A percentile compares a stretch with the other conserved stretches of the same genome.
Conservation (phyloP, 225 moss, liverwort and hornwort genomes). For the Climacium dendroides region DNA sequence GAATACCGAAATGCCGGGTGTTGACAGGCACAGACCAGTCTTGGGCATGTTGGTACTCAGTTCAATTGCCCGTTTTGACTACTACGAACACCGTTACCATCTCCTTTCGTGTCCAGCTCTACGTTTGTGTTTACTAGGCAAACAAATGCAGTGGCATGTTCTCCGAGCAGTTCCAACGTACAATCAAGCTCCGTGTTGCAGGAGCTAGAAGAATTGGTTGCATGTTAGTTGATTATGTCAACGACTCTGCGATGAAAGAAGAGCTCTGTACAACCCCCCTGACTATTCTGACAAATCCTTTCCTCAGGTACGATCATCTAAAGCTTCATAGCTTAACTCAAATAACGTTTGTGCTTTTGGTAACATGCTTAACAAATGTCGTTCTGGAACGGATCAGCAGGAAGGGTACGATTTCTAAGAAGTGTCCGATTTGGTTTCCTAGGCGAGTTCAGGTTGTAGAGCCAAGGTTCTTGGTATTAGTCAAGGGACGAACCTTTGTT, state of each 20-base stretch:
- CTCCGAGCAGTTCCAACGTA: not conserved
- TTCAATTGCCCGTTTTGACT: not conserved
- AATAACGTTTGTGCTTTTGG: not conserved
- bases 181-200: not conserved
- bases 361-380: not conserved
- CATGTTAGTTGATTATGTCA: not conserved
- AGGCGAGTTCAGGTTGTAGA: not conserved
- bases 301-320: not conserved
- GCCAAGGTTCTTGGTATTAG: not conserved
- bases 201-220: not conserved
- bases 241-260: not conserved
- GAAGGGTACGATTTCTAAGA: not conserved
- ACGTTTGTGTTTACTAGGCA: not conserved
- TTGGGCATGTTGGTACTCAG: not conserved
- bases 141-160: not conserved
- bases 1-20: not conserved
- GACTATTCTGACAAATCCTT: not conserved
- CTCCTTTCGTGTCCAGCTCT: not conserved
- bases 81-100: not conserved
- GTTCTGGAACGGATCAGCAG: not conserved
- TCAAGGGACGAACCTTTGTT: not conserved
- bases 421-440: not conserved
- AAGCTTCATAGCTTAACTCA: not conserved
- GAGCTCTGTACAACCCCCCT: not conserved
- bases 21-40: not conserved